Evolutionary conservation across 169 alveolate genomes (phyloP).

Genomic region (Babesia gibsoni): DNA sequence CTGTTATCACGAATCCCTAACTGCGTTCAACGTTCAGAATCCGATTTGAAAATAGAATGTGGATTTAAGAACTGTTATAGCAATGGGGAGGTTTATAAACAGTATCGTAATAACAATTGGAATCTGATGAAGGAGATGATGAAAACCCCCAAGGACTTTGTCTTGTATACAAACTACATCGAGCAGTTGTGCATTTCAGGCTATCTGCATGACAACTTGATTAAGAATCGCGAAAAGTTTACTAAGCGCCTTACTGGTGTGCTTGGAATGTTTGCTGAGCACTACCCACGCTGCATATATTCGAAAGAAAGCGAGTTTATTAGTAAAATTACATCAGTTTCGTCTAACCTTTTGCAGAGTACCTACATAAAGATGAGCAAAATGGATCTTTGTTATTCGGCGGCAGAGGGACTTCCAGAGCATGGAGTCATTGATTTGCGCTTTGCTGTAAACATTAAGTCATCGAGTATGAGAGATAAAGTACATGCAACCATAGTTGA

Average conservation of each 20-base stretch:
- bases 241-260: background rate
- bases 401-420: background rate
- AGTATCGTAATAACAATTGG: background rate
- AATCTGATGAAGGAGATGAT: background rate
- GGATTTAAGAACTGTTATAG: background rate
- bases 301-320: background rate
- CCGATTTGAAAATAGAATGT: background rate
- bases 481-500: slow-evolving; percentile 9
- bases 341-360: background rate
- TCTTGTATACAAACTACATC: slow-evolving; percentile 41
- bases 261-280: slow-evolving; percentile 5
- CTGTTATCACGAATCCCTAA: background rate
- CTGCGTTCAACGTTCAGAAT: background rate
- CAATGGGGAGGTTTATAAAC: background rate
- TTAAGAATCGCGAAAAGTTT: background rate
- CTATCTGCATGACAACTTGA: slow-evolving; percentile 5
- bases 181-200: slow-evolving; percentile 35
- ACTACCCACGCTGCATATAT: slow-evolving; percentile 6
- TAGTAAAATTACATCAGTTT: background rate
- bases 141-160: slow-evolving; percentile 18
- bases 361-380: background rate
- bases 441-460: slow-evolving; percentile 5
- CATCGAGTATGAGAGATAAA: background rate
- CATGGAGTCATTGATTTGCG: background rate
- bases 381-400: background rate